These are phyloP conservation scores for Bolboschoenus planiculmis DNA, from an alignment of 176 grass and related monocot species.

Conservation along the genomic window DNA sequence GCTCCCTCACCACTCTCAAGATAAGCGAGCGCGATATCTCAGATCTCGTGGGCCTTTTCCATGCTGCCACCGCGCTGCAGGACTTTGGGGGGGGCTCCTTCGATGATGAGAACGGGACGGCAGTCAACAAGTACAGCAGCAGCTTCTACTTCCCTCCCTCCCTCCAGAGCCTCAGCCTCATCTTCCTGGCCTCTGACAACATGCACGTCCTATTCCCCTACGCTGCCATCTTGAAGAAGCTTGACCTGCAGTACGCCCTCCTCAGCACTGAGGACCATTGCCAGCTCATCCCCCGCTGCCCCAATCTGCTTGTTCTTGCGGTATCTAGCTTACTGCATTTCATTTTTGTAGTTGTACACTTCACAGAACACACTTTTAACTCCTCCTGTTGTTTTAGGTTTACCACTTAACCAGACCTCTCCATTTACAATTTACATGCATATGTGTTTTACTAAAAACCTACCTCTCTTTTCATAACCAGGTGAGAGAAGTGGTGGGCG, in stretches of 20 bases:
- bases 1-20: constrained; percentile 55
- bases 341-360: too few relatives aligned
- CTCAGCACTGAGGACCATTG: constrained; percentile 89
- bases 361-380: too few relatives aligned
- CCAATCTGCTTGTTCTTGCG: constrained; percentile 82
- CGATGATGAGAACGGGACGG: constrained; percentile 35
- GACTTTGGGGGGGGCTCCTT: constrained; percentile 82
- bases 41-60: constrained; percentile 46
- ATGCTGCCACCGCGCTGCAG: constrained; percentile 40
- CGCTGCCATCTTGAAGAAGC: constrained; percentile 57
- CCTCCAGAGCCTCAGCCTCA: constrained; percentile 43
- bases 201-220: constrained; percentile 81
- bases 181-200: constrained; percentile 62
- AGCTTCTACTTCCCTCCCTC: constrained; percentile 60
- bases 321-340: constrained; percentile 28
- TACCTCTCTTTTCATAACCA: too few relatives aligned
- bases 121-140: constrained; percentile 33
- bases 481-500: constrained; percentile 93
- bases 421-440: too few relatives aligned
- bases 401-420: not conserved
- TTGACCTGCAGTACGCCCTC: constrained; percentile 83
- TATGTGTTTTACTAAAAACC: too few relatives aligned
- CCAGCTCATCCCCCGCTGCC: constrained; percentile 80
- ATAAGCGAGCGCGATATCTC: constrained; percentile 61
- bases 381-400: not conserved